Base-by-base conservation (phyloP, 2,329 filamentous ascomycete species). In the Pseudogymnoascus sp. region DNA sequence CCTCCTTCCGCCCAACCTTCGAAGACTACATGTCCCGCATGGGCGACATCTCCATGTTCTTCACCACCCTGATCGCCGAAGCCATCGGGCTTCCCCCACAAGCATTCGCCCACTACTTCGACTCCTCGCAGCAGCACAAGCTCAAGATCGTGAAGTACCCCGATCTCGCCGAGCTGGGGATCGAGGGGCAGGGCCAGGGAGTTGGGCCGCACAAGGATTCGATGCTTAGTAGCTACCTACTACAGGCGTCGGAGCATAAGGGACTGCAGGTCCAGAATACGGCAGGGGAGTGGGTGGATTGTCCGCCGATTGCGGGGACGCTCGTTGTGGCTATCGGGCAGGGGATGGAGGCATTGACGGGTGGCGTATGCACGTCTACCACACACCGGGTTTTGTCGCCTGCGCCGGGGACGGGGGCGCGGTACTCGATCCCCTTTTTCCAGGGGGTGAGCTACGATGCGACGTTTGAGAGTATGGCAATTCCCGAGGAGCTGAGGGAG, bases 111-210 rank as follows among this genome's bases (percentile, higher is more conserved):
- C 85, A 83, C 70, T 96, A 93, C 79, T 93, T 93, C 75, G 75
- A 81, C 44, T 79, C 84, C 63, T n/a, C 66, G 64, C 69, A 74
- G 78, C 91, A 95, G 77, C 90, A 96, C 78, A 96, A 96, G 79
- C 82, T 96, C 70, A 96, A 96, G 78, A 88, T 96, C 65, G 88
- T 96, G 65, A 91, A 90, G 77, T 96, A 95, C 72, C 91, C 91
- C 0, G 91, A 95, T 72, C 75, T 83, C 11, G 75, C 77, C n/a
- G 81, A 85, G 72, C 76, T 89, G 1, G 83, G 81, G 0, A 73
- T 80, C 2, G 73, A 67, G 19, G 74, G 71, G 2, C 74, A 81
- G 67, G 80, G 80, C 64, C 85, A 87, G 68, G 85, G 78, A 69
- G 88, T 93, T 0, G 90, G 90, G 0, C 89, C 90, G 35, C 90